Percentiles rank a stretch among this genome's conserved stretches.
These are phyloP conservation scores for Solanum raphanifolium DNA, from an alignment of 257 asterid species.

Conservation along the genomic window DNA sequence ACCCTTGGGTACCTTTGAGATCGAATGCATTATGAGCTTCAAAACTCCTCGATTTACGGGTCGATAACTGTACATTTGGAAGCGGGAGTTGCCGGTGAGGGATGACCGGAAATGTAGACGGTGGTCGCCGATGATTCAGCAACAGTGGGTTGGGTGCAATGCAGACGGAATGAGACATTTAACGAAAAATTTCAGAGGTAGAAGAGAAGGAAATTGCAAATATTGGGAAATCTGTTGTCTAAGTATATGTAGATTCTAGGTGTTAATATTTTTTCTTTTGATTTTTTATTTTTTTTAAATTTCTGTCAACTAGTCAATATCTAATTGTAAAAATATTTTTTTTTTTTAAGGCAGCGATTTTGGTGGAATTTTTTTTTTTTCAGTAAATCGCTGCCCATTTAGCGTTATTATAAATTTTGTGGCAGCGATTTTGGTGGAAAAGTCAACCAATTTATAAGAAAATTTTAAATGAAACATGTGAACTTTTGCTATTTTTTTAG, in stretches of 20 bases:
- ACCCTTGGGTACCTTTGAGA: slow-evolving; percentile 56
- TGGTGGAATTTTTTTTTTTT: too few species aligned
- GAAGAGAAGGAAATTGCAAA: not conserved
- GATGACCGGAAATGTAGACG: slow-evolving; percentile 14
- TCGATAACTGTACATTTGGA: slow-evolving; percentile 1
- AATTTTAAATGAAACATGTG: too few species aligned
- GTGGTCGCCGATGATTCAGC: not conserved
- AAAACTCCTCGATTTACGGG: slow-evolving; percentile 14
- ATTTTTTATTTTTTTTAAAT: too few species aligned
- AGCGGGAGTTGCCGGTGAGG: not conserved
- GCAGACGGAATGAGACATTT: not conserved
- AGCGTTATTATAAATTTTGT: too few species aligned
- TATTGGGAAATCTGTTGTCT: not conserved
- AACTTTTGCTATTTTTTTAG: too few species aligned
- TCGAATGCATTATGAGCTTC: slow-evolving; percentile 25
- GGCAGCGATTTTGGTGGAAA: too few species aligned
- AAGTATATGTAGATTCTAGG: not conserved
- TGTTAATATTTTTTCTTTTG: too few species aligned
- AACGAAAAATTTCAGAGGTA: not conserved
- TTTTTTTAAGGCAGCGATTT: too few species aligned
- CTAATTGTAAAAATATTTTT: too few species aligned
- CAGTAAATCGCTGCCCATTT: too few species aligned
- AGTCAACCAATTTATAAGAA: too few species aligned
- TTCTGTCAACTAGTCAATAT: too few species aligned
- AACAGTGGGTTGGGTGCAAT: not conserved